phyloP scores from a whole-genome alignment of 139 green algal genomes.

The Chlorella vulgaris region DNA sequence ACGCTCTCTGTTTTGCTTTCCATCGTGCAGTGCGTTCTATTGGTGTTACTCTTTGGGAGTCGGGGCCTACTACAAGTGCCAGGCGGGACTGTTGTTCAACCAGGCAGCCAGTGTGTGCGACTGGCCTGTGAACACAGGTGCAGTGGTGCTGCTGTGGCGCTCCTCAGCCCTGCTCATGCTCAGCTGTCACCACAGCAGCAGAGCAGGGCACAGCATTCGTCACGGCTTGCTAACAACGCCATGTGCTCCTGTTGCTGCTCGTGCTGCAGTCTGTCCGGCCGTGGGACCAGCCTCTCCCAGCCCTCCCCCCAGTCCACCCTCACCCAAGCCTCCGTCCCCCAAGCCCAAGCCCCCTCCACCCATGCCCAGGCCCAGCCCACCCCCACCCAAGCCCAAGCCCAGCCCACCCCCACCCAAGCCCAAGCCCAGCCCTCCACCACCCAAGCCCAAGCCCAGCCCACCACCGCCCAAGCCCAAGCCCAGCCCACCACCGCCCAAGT shows the following conservation, averaged over 20 bases:
- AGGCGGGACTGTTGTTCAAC: constrained; percentile 16
- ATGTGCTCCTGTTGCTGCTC: background rate
- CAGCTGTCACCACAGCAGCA: background rate
- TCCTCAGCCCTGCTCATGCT: background rate
- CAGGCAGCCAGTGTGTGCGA: background rate
- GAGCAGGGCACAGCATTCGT: background rate
- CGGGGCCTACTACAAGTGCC: constrained; percentile 16
- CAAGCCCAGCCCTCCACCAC: background rate
- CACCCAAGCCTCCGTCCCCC: background rate
- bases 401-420: background rate
- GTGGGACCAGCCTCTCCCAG: background rate
- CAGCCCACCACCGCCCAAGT: background rate
- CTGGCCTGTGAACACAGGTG: constrained; percentile 13
- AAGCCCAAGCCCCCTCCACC: background rate
- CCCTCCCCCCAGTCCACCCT: background rate
- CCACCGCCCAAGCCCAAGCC: background rate
- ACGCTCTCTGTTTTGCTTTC: background rate
- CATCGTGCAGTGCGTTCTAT: constrained; percentile 3
- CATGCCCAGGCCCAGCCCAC: background rate
- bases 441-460: background rate
- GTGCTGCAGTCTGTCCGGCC: background rate
- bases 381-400: background rate
- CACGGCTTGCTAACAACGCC: background rate
- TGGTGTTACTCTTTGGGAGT: constrained; percentile 1
- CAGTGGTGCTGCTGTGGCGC: background rate